phyloP scores from a whole-genome alignment of 495 filamentous ascomycete species.

The Aspergillus kassunensis region DNA sequence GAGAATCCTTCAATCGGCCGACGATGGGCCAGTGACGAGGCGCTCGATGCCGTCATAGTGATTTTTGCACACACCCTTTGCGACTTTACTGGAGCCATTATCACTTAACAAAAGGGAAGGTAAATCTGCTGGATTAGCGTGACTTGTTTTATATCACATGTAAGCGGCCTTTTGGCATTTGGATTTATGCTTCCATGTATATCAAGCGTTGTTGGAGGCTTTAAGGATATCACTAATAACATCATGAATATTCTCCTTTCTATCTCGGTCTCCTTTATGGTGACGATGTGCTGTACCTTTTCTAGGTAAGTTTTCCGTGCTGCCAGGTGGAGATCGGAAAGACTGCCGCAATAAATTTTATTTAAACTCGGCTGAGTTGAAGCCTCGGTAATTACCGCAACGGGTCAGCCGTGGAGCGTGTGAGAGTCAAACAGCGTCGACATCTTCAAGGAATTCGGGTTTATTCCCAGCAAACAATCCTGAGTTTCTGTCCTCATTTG shows the following conservation, averaged over 20 bases:
- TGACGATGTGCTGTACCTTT: too few species aligned
- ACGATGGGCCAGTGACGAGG: too few species aligned
- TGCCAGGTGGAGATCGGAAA: too few species aligned
- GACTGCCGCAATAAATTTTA: too few species aligned
- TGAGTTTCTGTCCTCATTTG: background rate
- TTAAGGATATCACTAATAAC: too few species aligned
- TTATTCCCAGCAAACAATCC: background rate
- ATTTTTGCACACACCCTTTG: background rate
- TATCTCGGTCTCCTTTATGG: too few species aligned
- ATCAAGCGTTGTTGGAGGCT: too few species aligned
- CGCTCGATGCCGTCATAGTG: background rate
- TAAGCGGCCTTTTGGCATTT: too few species aligned
- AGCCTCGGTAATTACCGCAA: slow-evolving; percentile 26
- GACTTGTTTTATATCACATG: background rate
- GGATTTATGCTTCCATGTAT: too few species aligned
- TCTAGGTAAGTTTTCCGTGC: too few species aligned
- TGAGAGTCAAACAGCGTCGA: background rate
- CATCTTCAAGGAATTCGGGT: background rate
- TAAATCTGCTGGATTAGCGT: background rate
- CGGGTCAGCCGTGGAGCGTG: slow-evolving; percentile 10
- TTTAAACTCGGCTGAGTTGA: slow-evolving; percentile 8
- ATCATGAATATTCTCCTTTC: too few species aligned
- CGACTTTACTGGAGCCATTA: background rate
- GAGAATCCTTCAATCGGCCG: background rate
- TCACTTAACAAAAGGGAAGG: background rate